Percentiles rank a stretch among this genome's conserved stretches.
These are phyloP conservation scores for Postia placenta DNA, from an alignment of 768 basidiomycete species.

Conservation along the genomic window DNA sequence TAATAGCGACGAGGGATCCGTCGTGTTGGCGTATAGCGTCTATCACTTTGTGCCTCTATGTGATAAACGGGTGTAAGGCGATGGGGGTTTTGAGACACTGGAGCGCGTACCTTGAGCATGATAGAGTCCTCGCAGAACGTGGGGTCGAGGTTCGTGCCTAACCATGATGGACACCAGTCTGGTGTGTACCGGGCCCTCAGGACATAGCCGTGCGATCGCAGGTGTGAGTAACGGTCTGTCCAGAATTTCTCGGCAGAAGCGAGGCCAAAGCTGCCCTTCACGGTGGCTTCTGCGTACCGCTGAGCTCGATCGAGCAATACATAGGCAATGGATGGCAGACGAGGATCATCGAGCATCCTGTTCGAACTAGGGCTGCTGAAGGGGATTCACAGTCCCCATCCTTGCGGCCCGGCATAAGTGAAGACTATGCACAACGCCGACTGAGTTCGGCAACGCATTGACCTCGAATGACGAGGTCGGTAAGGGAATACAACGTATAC, in stretches of 20 bases:
- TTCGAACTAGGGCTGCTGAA: too few species aligned
- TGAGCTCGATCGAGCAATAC: background rate
- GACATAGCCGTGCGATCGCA: conserved; percentile 3
- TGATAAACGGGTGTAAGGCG: background rate
- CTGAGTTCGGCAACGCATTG: too few species aligned
- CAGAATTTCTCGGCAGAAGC: conserved; percentile 6
- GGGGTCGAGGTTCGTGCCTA: conserved; percentile 6
- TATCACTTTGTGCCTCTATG: conserved; percentile 7
- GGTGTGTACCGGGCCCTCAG: conserved; percentile 11
- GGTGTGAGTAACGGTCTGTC: conserved; percentile 9
- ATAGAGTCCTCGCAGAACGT: conserved; percentile 13
- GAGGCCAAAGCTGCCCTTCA: conserved; percentile 4
- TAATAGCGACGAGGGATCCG: conserved; percentile 9
- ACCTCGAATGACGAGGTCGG: too few species aligned
- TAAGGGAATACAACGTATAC: too few species aligned
- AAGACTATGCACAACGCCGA: too few species aligned
- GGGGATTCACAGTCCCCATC: too few species aligned
- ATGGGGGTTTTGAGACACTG: background rate
- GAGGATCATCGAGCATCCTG: too few species aligned
- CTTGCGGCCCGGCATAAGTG: too few species aligned
- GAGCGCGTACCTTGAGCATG: background rate
- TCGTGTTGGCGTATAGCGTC: conserved; percentile 10
- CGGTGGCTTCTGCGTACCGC: conserved; percentile 1
- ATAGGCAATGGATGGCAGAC: conserved; percentile 4
- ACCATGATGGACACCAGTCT: conserved; percentile 17